A percentile compares a stretch with the other conserved stretches of the same genome.
Conservation (phyloP, 2,329 filamentous ascomycete genomes). For the Cladophialophora yegresii region DNA sequence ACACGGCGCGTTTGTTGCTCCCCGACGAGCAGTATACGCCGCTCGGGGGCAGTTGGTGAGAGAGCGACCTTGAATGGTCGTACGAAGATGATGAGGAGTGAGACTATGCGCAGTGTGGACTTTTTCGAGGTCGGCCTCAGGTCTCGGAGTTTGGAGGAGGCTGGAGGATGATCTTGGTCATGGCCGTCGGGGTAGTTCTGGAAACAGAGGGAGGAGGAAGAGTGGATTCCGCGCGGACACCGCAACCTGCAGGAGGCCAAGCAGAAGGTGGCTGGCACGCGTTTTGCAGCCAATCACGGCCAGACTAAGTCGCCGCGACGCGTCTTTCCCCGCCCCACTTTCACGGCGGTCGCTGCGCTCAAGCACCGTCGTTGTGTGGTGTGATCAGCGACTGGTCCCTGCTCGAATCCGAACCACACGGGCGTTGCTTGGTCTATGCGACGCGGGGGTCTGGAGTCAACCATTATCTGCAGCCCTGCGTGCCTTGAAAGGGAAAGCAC, state of each 20-base stretch:
- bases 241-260: background rate
- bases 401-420: background rate
- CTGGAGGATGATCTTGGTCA: conserved; percentile 17
- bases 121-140: conserved; percentile 27
- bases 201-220: conserved; percentile 6
- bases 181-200: conserved; percentile 23
- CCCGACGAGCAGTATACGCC: conserved; percentile 27
- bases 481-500: background rate
- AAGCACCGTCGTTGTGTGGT: background rate
- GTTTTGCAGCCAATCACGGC: conserved; percentile 1
- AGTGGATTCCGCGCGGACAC: conserved; percentile 17
- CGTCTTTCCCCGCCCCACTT: background rate
- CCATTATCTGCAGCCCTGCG: background rate
- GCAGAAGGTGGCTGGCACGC: background rate
- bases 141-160: conserved; percentile 15
- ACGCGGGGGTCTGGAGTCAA: conserved; percentile 2
- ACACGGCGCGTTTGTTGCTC: conserved; percentile 24
- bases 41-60: conserved; percentile 16
- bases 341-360: background rate
- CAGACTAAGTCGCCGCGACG: background rate
- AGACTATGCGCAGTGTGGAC: conserved; percentile 12
- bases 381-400: background rate
- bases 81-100: conserved; percentile 15
- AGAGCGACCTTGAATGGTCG: conserved; percentile 21
- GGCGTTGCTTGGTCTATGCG: conserved; percentile 5